phyloP scores from a whole-genome alignment of 345 rosid genomes.

The Raphanus sativus region DNA sequence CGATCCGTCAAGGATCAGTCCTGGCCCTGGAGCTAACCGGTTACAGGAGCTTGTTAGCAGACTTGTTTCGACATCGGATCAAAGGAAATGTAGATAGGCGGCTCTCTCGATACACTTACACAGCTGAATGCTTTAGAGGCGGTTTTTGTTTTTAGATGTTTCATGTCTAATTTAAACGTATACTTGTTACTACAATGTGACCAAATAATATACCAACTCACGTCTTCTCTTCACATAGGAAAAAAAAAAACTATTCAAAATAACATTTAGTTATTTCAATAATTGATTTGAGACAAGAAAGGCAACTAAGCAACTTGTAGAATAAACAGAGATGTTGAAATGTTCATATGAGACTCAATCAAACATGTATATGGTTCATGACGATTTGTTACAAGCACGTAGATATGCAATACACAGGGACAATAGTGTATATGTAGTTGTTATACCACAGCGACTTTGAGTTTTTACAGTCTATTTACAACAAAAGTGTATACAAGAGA shows the following conservation, averaged over 20 bases:
- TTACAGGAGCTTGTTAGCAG: slow-evolving; percentile 52
- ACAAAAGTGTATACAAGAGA: slow-evolving; percentile 18
- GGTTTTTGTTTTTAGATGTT: background rate
- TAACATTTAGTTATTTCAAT: background rate
- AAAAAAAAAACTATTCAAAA: background rate
- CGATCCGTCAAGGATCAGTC: slow-evolving; percentile 53
- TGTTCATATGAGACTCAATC: slow-evolving; percentile 6
- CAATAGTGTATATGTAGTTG: slow-evolving; percentile 3
- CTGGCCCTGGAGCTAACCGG: slow-evolving; percentile 80
- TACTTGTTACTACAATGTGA: background rate
- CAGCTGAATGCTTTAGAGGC: slow-evolving; percentile 8
- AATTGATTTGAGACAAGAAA: no score
- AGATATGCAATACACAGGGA: slow-evolving; percentile 11
- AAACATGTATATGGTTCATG: background rate
- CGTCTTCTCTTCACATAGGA: slow-evolving; percentile 8
- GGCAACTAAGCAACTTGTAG: background rate
- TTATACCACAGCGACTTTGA: slow-evolving; percentile 8
- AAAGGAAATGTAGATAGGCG: slow-evolving; percentile 74
- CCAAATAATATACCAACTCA: slow-evolving; percentile 14
- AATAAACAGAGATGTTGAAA: slow-evolving; percentile 5
- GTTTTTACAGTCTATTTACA: slow-evolving; percentile 35
- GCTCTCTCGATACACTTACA: slow-evolving; percentile 5
- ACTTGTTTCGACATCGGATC: slow-evolving; percentile 48
- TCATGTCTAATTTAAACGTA: background rate
- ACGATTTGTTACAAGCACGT: slow-evolving; percentile 4